Conservation (phyloP, 164 flowering plant species). For the Hamamelis virginiana region DNA sequence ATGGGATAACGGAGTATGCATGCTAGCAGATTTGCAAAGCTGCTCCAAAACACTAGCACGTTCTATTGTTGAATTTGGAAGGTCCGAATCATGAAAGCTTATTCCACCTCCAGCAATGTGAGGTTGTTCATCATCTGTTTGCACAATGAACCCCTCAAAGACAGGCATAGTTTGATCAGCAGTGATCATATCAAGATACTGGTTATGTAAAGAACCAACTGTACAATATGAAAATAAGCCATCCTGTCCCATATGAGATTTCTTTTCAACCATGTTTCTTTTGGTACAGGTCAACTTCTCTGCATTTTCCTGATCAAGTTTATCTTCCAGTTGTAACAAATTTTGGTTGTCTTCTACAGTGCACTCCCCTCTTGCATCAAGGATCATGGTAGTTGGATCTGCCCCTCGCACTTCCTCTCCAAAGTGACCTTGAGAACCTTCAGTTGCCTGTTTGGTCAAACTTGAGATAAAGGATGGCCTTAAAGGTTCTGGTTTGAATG, state of each 20-base stretch:
- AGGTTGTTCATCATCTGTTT: constrained; percentile 27
- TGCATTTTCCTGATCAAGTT: constrained; percentile 12
- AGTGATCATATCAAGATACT: constrained; percentile 21
- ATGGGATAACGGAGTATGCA: constrained; percentile 44
- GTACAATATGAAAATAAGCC: constrained; percentile 22
- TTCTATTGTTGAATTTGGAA: constrained; percentile 36
- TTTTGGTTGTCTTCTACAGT: constrained; percentile 16
- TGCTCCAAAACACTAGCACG: constrained; percentile 50
- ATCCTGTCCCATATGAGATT: constrained; percentile 18
- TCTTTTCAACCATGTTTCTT: constrained; percentile 19
- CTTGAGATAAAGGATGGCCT: constrained; percentile 20
- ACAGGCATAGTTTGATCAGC: constrained; percentile 50
- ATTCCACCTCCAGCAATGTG: constrained; percentile 21
- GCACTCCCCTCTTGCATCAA: constrained; percentile 13
- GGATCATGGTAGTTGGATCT: constrained; percentile 12
- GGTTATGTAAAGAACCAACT: constrained; percentile 21
- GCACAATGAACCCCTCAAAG: constrained; percentile 58
- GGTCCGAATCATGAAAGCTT: constrained; percentile 29
- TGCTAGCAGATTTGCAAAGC: constrained; percentile 54
- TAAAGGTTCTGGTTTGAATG: constrained; percentile 9
- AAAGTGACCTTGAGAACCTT: constrained; percentile 24
- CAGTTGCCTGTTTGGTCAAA: constrained; percentile 19
- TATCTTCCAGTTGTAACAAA: constrained; percentile 9
- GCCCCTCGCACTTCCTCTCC: constrained; percentile 18
- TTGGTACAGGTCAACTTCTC: constrained; percentile 20